Conservation (phyloP, 305 asterid species). For the Fraxinus sp. region DNA sequence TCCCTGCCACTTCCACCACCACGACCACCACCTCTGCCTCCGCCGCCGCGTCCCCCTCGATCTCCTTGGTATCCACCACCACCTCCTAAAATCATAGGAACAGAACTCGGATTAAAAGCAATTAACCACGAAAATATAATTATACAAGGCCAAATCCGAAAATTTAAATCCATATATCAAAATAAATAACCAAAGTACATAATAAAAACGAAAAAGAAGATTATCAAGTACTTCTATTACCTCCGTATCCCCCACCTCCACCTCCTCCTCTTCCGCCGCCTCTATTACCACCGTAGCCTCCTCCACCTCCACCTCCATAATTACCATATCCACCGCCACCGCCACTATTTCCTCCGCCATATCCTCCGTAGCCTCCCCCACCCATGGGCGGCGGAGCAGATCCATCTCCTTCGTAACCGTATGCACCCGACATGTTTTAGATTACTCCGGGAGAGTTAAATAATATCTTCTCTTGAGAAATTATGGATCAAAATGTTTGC, state of each 20-base stretch:
- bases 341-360: conserved; percentile 15
- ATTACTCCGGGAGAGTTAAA: neutral
- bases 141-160: neutral
- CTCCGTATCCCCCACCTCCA: conserved; percentile 44
- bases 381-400: conserved; percentile 9
- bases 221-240: conserved; percentile 50
- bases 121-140: neutral
- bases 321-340: conserved; percentile 57
- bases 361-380: conserved; percentile 23
- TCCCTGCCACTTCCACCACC: conserved; percentile 92
- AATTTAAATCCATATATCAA: neutral
- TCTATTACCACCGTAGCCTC: conserved; percentile 31
- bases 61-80: conserved; percentile 78
- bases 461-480: neutral
- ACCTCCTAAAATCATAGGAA: conserved; percentile 34
- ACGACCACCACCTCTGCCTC: conserved; percentile 52
- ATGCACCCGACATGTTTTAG: conserved; percentile 53
- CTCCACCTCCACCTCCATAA: conserved; percentile 44
- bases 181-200: neutral
- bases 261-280: conserved; percentile 38
- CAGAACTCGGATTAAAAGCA: conserved; percentile 1
- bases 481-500: neutral
- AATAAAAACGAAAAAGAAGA: neutral
- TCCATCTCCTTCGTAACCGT: conserved; percentile 71
- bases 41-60: conserved; percentile 63